Evolutionary conservation across 306 rosid species (phyloP).

Genomic region (Inga laurina): DNA sequence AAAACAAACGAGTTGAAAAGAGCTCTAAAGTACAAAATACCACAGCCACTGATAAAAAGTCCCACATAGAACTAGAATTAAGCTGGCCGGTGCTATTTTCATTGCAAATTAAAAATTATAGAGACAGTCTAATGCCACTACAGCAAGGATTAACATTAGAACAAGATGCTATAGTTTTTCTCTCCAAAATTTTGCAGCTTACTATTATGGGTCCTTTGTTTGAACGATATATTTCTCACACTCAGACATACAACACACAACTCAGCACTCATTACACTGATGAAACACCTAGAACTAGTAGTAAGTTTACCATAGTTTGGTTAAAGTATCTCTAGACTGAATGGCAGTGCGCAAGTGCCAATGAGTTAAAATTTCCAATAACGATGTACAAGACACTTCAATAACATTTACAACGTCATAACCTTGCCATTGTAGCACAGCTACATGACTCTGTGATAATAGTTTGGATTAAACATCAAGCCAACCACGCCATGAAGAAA

Average conservation of each 20-base stretch:
- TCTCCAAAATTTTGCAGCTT: constrained; percentile 13
- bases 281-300: constrained; percentile 10
- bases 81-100: too few relatives aligned
- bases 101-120: too few relatives aligned
- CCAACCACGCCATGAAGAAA: neutral
- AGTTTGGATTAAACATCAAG: constrained; percentile 3
- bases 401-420: neutral
- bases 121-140: too few relatives aligned
- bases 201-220: constrained; percentile 13
- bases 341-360: neutral
- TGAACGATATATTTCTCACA: neutral
- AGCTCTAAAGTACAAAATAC: too few relatives aligned
- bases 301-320: neutral
- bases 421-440: neutral
- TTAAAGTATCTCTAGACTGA: neutral
- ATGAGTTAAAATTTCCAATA: neutral
- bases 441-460: neutral
- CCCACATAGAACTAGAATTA: too few relatives aligned
- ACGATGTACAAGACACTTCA: neutral
- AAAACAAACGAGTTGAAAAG: too few relatives aligned
- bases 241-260: neutral
- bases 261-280: constrained; percentile 16
- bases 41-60: too few relatives aligned
- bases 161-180: neutral
- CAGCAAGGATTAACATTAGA: neutral